These are phyloP conservation scores for Corylus heterophylla DNA, from an alignment of 306 rosid genomes.

Conservation along the genomic window DNA sequence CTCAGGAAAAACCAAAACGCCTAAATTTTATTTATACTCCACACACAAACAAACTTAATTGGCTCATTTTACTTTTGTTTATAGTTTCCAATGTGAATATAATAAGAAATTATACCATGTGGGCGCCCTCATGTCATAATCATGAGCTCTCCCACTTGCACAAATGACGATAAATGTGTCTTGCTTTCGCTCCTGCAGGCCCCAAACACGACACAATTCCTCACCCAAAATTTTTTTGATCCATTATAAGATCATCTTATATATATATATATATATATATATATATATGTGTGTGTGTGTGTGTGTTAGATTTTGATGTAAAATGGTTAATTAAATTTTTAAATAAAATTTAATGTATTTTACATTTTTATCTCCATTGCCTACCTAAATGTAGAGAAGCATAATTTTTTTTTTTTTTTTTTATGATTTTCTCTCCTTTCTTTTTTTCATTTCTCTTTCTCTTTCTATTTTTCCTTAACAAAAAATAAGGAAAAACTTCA, in stretches of 20 bases:
- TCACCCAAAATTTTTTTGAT: neutral
- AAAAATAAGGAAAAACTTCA: too few species aligned
- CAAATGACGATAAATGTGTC: slow-evolving; percentile 35
- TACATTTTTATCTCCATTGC: too few species aligned
- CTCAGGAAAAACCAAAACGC: slow-evolving; percentile 16
- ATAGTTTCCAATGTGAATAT: neutral
- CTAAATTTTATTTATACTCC: slow-evolving; percentile 2
- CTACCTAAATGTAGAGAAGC: too few species aligned
- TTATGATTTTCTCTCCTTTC: too few species aligned
- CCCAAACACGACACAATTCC: neutral
- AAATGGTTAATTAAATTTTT: too few species aligned
- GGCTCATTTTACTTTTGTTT: slow-evolving; percentile 18
- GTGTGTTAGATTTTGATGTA: too few species aligned
- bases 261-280: too few species aligned
- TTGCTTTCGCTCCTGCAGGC: neutral
- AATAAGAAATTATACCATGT: slow-evolving; percentile 19
- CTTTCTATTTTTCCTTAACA: too few species aligned
- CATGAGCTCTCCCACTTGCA: slow-evolving; percentile 30
- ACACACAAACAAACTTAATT: slow-evolving; percentile 9
- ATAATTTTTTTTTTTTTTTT: too few species aligned
- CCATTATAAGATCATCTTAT: neutral
- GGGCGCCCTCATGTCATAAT: slow-evolving; percentile 33
- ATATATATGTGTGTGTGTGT: too few species aligned
- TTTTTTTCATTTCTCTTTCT: too few species aligned
- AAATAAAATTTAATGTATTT: too few species aligned